These are phyloP conservation scores for Entophlyctis luteolus DNA, from an alignment of 192 early-diverging fungal genomes.

Conservation along the genomic window DNA sequence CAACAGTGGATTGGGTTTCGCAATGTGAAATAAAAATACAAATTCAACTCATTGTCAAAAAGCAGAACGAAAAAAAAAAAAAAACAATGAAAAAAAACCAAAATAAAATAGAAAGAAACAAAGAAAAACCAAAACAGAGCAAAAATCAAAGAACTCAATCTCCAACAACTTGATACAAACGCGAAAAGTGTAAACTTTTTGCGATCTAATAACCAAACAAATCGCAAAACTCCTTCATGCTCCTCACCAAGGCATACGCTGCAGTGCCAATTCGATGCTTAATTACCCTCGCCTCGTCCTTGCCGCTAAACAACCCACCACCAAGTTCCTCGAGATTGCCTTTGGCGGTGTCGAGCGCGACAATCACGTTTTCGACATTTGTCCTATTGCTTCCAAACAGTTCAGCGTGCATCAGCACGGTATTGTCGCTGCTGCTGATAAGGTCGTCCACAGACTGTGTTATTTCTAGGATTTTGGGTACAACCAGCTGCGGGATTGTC, in stretches of 20 bases:
- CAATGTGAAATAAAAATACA: too few relatives aligned
- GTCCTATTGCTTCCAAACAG: neutral
- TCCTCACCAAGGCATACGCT: conserved; percentile 3
- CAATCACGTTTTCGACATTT: neutral
- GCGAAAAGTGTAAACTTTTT: too few relatives aligned
- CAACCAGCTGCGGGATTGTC: neutral
- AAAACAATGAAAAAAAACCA: too few relatives aligned
- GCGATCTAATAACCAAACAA: too few relatives aligned
- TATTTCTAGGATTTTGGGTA: conserved; percentile 3
- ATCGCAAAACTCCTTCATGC: conserved; percentile 26
- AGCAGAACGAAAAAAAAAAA: too few relatives aligned
- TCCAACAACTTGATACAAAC: too few relatives aligned
- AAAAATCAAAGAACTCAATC: too few relatives aligned
- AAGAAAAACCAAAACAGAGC: too few relatives aligned
- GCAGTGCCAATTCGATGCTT: conserved; percentile 11
- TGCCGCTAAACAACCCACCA: neutral
- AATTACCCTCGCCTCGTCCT: neutral
- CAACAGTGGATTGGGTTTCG: too few relatives aligned
- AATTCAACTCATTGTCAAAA: too few relatives aligned
- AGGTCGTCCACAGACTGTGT: neutral
- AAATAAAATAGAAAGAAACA: too few relatives aligned
- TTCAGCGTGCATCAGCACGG: neutral
- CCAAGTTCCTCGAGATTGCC: neutral
- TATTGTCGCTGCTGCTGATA: neutral
- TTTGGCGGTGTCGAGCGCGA: neutral